Conservation (phyloP, 306 rosid genomes). For the Casuarina equisetifolia region DNA sequence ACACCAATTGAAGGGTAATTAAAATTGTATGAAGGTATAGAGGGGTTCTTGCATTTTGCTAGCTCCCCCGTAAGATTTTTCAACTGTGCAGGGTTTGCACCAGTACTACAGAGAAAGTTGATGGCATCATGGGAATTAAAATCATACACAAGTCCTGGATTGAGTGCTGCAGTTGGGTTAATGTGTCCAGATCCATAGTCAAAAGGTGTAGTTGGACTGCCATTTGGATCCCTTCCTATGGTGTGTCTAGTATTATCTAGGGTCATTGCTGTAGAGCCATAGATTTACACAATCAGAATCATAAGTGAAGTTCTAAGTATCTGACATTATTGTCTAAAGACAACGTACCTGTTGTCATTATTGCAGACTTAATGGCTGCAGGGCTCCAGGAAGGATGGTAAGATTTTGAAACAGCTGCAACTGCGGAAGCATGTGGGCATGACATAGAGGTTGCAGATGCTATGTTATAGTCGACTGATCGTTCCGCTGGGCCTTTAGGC, state of each 20-base stretch:
- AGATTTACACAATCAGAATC: background rate
- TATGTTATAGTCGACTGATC: conserved; percentile 55
- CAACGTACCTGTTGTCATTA: conserved; percentile 56
- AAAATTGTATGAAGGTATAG: conserved; percentile 53
- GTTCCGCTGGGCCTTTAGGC: conserved; percentile 42
- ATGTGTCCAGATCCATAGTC: conserved; percentile 67
- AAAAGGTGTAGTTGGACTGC: conserved; percentile 55
- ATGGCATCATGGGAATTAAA: conserved; percentile 57
- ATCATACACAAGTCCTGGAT: conserved; percentile 59
- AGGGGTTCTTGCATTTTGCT: conserved; percentile 41
- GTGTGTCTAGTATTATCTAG: conserved; percentile 38
- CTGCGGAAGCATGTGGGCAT: conserved; percentile 61
- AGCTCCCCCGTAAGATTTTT: conserved; percentile 51
- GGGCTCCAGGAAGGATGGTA: conserved; percentile 59
- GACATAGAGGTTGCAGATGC: conserved; percentile 72
- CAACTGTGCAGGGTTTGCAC: conserved; percentile 54
- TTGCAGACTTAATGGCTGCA: conserved; percentile 66
- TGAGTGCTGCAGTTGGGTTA: conserved; percentile 54
- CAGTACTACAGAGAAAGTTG: conserved; percentile 58
- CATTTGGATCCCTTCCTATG: conserved; percentile 66
- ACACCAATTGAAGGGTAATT: conserved; percentile 75
- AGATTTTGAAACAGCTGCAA: conserved; percentile 57
- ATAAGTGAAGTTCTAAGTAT: background rate
- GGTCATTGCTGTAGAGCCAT: conserved; percentile 41
- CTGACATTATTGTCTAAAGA: background rate